A percentile compares a stretch with the other conserved stretches of the same genome.
Evolutionary conservation across 371 early-diverging fungal species (phyloP).

Genomic region (Mortierella sp.): DNA sequence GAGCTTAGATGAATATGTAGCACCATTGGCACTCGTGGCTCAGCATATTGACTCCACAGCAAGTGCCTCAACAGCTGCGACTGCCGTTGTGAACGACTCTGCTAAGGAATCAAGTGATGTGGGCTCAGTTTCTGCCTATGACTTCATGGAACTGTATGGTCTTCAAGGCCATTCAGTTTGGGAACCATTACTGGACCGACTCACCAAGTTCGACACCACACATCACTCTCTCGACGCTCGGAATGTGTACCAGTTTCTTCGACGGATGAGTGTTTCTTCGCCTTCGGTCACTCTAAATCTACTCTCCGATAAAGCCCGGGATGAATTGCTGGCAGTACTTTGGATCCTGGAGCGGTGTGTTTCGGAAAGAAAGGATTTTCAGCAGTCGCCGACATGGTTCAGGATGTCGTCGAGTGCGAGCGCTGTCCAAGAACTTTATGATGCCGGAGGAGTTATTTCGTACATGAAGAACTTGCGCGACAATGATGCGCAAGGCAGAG

Average conservation of each 20-base stretch:
- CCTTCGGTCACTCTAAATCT: conserved; percentile 2
- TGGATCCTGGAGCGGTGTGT: conserved; percentile 47
- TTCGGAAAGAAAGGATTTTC: conserved; percentile 27
- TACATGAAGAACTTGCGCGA: conserved; percentile 23
- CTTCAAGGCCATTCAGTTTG: conserved; percentile 36
- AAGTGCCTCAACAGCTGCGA: neutral
- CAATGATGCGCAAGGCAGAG: conserved; percentile 9
- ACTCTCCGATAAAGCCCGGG: conserved; percentile 16
- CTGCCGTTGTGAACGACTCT: neutral
- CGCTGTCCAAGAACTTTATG: conserved; percentile 26
- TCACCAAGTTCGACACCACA: conserved; percentile 40
- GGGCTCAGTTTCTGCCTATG: conserved; percentile 21
- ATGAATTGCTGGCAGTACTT: conserved; percentile 36
- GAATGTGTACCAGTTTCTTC: conserved; percentile 40
- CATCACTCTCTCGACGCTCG: conserved; percentile 32
- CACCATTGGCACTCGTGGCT: conserved; percentile 3
- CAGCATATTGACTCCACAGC: neutral
- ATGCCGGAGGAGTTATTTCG: conserved; percentile 31
- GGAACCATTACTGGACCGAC: conserved; percentile 47
- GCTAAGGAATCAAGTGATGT: neutral
- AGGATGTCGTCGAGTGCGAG: conserved; percentile 45
- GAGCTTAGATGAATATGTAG: conserved; percentile 12
- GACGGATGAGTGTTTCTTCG: conserved; percentile 22
- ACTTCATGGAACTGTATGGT: conserved; percentile 31
- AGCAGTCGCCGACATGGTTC: conserved; percentile 52